Base-by-base conservation (phyloP, 257 asterid genomes). In the Ajuga chamaepitys region DNA sequence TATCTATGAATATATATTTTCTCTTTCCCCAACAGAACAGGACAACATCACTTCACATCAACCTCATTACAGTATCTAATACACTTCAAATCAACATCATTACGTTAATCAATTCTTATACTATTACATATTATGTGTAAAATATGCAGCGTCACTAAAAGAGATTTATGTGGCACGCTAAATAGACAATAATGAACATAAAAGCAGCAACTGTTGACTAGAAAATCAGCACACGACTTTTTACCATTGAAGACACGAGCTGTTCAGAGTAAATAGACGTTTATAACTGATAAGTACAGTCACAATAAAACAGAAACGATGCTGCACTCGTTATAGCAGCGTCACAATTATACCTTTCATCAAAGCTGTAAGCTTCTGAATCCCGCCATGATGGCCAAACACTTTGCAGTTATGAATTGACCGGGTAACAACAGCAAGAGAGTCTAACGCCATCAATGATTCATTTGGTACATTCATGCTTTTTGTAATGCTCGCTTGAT, bases 371-470 rank as follows among this genome's bases (percentile, higher is more conserved):
- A 93, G 92, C 83, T 89, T 93, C 70, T 86, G 96, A 71, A 93
- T 80, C 58, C 95, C 99, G 69, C 88, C 86, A 74, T 86, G 79
- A 81, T 83, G 86, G 56, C 88, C 89, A 79, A 89, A 76, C 55
- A 86, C 89, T 77, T 85, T 80, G 89, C 97, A 89, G 73, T 93
- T 93, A 86, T 93, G 94, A 85, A 81, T 71, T 52, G 99, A 93
- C 78, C 83, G 82, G 34, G 88, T 77, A 81, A 84, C 82, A 73
- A 84, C 68, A 52, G 88, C 75, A 85, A 93, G 79, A 62, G 95
- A 87, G 69, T 89, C 97, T 77, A 93, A 81, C 70, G 89, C 67
- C 79, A 85, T 79, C 83, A 90, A 84, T 68, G 86, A 84, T 75
- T 93, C 97, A 32, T 74, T 73, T 64, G 84, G 67, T 67, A 84